Base-by-base conservation (phyloP, 805 yeast genomes). In the Hanseniaspora hatyaiensis region DNA sequence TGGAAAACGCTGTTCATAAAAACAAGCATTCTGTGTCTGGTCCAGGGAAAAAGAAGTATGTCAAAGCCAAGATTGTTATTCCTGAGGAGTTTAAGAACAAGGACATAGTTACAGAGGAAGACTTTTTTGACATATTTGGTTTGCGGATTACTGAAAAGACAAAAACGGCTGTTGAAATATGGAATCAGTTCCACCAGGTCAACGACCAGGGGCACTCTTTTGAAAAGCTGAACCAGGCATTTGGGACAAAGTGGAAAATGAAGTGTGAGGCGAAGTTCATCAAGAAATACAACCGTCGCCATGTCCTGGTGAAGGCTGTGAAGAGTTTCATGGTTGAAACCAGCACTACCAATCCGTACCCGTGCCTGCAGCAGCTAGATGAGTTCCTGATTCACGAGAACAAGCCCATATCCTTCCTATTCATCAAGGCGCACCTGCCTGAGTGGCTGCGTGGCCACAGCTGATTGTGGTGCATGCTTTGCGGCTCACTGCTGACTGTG, bases 211-310 rank as follows among this genome's bases (percentile, higher is more conserved):
- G 52, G 8, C 47, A 48, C n/a, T 52, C 54, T 9, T 47, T 53
- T 22, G 31, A 43, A 8, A 34, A 47, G 6, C 26, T 53, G 23
- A 53, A 53, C 22, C n/a, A 13, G 9, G 37, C 50, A 23, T 53
- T 39, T 30, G 50, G 53, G 18, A 53, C 39, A 6, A 51, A 49
- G n/a, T 52, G 55, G 55, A 42, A 52, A 16, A 40, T 49, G 15
- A 47, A 52, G 15, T 47, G 52, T 13, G 46, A 49, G 20, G 49
- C 50, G 22, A 52, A 52, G 28, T 52, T 52, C 23, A 50, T 51
- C 19, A 52, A 52, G 26, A 52, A 52, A 40, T 52, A 51, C 23
- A 51, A 52, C 24, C 49, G 55, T 38, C 47, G 55, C 22, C 34
- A 51, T 18, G 40, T 52, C 8, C 28, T 52, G 15, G 47, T 50